Percentiles rank a stretch among this genome's conserved stretches.
phyloP scores from a whole-genome alignment of 1,139 yeast species.

The Hyphopichia wangnamkhiaoensis region DNA sequence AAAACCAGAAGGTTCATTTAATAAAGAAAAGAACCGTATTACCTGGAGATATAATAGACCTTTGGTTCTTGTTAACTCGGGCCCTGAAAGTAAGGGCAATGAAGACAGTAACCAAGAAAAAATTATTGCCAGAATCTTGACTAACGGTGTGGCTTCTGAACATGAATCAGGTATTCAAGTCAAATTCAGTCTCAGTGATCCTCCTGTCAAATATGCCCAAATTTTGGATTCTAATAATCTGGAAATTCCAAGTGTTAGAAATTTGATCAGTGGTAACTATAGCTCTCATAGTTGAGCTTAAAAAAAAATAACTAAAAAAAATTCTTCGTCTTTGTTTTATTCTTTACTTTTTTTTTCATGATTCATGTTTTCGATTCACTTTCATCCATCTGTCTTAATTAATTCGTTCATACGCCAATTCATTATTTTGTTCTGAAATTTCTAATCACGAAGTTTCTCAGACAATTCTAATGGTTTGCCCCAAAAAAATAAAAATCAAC shows the following conservation, averaged over 20 bases:
- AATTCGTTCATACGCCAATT: too few species aligned
- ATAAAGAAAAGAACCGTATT: conserved; percentile 78
- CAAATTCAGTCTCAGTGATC: conserved; percentile 49
- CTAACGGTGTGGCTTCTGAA: conserved; percentile 62
- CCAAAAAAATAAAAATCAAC: too few species aligned
- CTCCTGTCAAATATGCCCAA: conserved; percentile 24
- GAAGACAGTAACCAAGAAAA: conserved; percentile 46
- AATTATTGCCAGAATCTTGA: conserved; percentile 70
- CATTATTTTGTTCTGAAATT: too few species aligned
- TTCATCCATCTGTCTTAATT: background rate
- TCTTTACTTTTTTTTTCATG: background rate
- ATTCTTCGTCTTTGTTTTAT: background rate
- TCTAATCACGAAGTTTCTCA: too few species aligned
- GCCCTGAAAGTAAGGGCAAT: conserved; percentile 14
- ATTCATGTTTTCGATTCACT: background rate
- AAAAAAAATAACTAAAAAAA: too few species aligned
- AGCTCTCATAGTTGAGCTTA: conserved; percentile 24
- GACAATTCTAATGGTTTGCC: too few species aligned
- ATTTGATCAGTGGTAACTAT: conserved; percentile 39
- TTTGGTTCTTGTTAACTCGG: conserved; percentile 35
- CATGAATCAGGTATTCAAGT: conserved; percentile 71
- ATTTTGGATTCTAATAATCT: conserved; percentile 21
- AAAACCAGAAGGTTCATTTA: conserved; percentile 88
- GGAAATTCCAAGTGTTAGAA: conserved; percentile 33
- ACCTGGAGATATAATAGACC: conserved; percentile 74